Conservation (phyloP, 306 rosid genomes). For the Prunus fruticosa region DNA sequence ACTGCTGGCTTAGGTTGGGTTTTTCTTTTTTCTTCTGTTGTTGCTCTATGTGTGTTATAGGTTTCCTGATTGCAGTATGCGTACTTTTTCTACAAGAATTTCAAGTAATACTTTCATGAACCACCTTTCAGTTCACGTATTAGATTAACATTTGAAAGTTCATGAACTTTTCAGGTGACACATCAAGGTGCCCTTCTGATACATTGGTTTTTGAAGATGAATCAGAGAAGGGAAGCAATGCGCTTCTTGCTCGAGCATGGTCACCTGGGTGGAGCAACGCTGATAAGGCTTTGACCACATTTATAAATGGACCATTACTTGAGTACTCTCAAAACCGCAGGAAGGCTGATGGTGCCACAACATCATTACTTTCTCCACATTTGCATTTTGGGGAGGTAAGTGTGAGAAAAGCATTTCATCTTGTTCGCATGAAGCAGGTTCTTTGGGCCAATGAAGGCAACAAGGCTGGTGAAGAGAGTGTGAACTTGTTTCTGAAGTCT, state of each 20-base stretch:
- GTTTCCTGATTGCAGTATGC: background rate
- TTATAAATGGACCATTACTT: slow-evolving; percentile 79
- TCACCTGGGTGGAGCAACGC: slow-evolving; percentile 99
- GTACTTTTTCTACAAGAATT: background rate
- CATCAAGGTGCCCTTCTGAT: slow-evolving; percentile 60
- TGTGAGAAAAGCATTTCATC: slow-evolving; percentile 91
- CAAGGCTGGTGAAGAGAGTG: slow-evolving; percentile 84
- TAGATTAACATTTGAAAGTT: slow-evolving; percentile 2
- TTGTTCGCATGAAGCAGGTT: slow-evolving; percentile 91
- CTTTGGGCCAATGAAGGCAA: slow-evolving; percentile 91
- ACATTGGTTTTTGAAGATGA: slow-evolving; percentile 80
- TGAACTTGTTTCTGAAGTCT: slow-evolving; percentile 79
- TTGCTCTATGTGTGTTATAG: background rate
- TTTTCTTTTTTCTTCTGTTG: background rate
- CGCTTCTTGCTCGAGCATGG: slow-evolving; percentile 98
- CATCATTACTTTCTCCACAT: slow-evolving; percentile 94
- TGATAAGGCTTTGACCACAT: slow-evolving; percentile 77
- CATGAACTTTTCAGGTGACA: slow-evolving; percentile 56
- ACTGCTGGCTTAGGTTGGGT: background rate
- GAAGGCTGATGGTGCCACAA: slow-evolving; percentile 93
- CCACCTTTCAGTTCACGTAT: slow-evolving; percentile 7
- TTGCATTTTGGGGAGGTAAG: slow-evolving; percentile 97
- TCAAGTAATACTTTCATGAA: background rate
- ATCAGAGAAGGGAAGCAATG: slow-evolving; percentile 92
- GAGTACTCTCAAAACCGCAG: slow-evolving; percentile 82